Evolutionary conservation across 305 asterid species (phyloP), one percentile per base, ranked within the genome.

Genomic region (Caryopteris hybrid): DNA sequence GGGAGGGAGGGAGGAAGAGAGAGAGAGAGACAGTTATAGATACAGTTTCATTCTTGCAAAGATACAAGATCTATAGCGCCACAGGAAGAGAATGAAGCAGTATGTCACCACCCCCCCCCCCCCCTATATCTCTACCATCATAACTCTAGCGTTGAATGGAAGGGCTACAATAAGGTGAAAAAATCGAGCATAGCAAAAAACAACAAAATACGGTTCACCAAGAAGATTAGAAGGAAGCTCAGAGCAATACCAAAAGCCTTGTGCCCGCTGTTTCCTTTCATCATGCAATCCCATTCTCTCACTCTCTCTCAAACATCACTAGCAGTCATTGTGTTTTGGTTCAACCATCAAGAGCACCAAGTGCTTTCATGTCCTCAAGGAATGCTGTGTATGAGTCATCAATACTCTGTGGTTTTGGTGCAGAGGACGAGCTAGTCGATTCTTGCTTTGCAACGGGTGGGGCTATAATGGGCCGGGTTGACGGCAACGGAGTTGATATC

Each of bases 341-440:
- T 86, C 78, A 89, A 56, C 87, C 62, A 70, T 89, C 96, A 13
- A 94, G 95, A 45, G 99, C 99, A 55, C 99, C 98, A 1, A 91
- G 88, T 11, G 88, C 95, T 77, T 91, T 94, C 99, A 94, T 94
- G 79, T 94, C 99, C 93, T 94, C 96, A 67, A 94, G 78, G 79
- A 94, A 94, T 8, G 96, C 99, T 74, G 66, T 82, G 74, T 94
- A 94, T 0, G 98, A 94, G 74, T 94, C 99, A 62, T 94, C 99
- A 21, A 91, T 85, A 63, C 99, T 94, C 66, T 63, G 89, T 50
- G 92, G 95, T 50, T 87, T 91, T 14, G 85, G 76, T 17, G 85
- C 80, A 42, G 92, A 68, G 33, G 85, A 72, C 2, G 84, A 22
- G 58, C 79, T 76, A 20, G 47, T 66, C 4, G 80, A 33, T 68